Evolutionary conservation across 2,329 filamentous ascomycete species (phyloP).

Genomic region (Drechslerella stenobrocha): DNA sequence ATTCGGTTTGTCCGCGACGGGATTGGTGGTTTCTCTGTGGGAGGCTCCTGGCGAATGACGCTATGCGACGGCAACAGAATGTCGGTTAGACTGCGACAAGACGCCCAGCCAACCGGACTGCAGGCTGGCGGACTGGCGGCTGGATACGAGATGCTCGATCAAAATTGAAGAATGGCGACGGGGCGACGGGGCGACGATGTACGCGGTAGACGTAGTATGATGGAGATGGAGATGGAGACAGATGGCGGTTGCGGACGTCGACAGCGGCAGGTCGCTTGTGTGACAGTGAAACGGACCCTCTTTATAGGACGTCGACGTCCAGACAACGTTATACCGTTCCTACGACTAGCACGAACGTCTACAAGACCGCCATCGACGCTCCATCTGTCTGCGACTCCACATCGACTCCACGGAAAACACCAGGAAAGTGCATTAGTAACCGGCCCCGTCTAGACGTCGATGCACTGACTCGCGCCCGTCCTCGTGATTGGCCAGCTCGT

Average conservation of each 20-base stretch:
- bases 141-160: not conserved
- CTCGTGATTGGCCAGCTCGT: conserved; percentile 26
- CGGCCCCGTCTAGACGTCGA: conserved; percentile 7
- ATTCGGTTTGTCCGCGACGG: conserved; percentile 25
- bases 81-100: conserved; percentile 11
- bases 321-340: too few relatives aligned
- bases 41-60: conserved; percentile 38
- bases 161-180: not conserved
- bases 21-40: conserved; percentile 18
- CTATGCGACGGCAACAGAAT: conserved; percentile 42
- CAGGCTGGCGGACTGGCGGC: not conserved
- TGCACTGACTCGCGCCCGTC: conserved; percentile 39
- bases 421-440: conserved; percentile 4
- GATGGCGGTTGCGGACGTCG: not conserved
- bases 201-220: too few relatives aligned
- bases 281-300: not conserved
- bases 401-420: too few relatives aligned
- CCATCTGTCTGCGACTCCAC: not conserved
- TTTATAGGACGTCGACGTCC: too few relatives aligned
- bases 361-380: too few relatives aligned
- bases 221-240: too few relatives aligned
- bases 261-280: conserved; percentile 3
- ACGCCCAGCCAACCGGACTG: conserved; percentile 1
- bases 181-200: too few relatives aligned
- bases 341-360: too few relatives aligned